phyloP scores from a whole-genome alignment of 805 yeast genomes.

The Candida takata region DNA sequence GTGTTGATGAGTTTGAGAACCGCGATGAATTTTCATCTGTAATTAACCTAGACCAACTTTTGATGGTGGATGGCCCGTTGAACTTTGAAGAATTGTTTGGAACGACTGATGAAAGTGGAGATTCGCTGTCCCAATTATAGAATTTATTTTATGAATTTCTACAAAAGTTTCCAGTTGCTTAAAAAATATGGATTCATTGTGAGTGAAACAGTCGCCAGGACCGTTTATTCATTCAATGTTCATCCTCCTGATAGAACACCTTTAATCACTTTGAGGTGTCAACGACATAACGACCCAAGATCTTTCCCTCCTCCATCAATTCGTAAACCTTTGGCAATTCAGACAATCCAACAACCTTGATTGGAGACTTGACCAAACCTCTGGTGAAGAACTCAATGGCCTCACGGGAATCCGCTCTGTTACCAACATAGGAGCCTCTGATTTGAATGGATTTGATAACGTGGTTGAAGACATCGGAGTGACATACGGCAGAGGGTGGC shows the following conservation, averaged over 20 bases:
- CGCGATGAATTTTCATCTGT: not conserved
- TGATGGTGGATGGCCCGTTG: slow-evolving; percentile 1
- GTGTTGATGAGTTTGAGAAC: slow-evolving; percentile 1
- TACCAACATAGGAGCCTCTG: slow-evolving; percentile 80
- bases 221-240: too few species aligned
- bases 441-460: slow-evolving; percentile 66
- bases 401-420: slow-evolving; percentile 77
- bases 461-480: slow-evolving; percentile 59
- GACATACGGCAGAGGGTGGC: slow-evolving; percentile 69
- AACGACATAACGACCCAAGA: slow-evolving; percentile 58
- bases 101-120: slow-evolving; percentile 1
- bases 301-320: slow-evolving; percentile 56
- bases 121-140: slow-evolving; percentile 1
- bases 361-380: slow-evolving; percentile 59
- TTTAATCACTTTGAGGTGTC: slow-evolving; percentile 43
- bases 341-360: slow-evolving; percentile 49
- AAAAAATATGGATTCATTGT: too few species aligned
- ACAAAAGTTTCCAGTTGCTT: too few species aligned
- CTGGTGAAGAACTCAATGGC: slow-evolving; percentile 65
- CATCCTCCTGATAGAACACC: too few species aligned
- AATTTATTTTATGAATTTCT: too few species aligned
- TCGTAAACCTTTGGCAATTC: slow-evolving; percentile 48
- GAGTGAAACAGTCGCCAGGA: not conserved
- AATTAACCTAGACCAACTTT: slow-evolving; percentile 6
- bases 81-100: slow-evolving; percentile 1